Base-by-base conservation (phyloP, 2,329 filamentous ascomycete species). In the Claviceps pazoutovae region DNA sequence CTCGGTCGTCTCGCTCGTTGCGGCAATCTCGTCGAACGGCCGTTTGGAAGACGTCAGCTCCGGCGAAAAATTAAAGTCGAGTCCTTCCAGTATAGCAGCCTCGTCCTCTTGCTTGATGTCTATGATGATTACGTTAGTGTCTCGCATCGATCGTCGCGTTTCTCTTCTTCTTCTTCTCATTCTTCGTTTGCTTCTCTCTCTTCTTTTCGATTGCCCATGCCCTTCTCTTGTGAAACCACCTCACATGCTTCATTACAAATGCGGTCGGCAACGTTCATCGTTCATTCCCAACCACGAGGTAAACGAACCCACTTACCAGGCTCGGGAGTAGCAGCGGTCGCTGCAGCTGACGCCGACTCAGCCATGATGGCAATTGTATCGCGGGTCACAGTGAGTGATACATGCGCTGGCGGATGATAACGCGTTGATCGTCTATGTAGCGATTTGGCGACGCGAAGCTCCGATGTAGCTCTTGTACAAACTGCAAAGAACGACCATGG, bases 71-170 rank as follows among this genome's bases (percentile, higher is more conserved):
- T 58, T 59, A 45, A 70, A 60, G 54, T 70, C 63, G 50, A 68
- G 58, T 41, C 58, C 64, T 13, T 65, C 66, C 54, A 68, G 59
- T 21, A 46, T 51, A 9, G 52, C 50, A 16, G 63, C 58, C 37
- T 64, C 63, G 13, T 62, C 60, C 55, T 71, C 68, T 57, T 69
- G 62, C 56, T 71, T 71, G 53, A 70, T 69, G 54, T 61, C 67
- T 65, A 34, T 34, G 30, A 34, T 34, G 30, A 34, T 4, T 34
- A 34, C 30, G 30, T 34, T 34, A 34, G 30, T 34, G 9, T 11
- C 30, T 34, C 11, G 30, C 30, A 34, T 34, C 30, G 9, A 34
- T 34, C 9, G 9, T 11, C 11, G 9, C 30, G 30, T 34, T 11
- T 34, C 30, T 34, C 30, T 30, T n/a, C n/a, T n/a, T n/a, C n/a